Base-by-base conservation (phyloP, 306 rosid species). In the Begonia masoniana region DNA sequence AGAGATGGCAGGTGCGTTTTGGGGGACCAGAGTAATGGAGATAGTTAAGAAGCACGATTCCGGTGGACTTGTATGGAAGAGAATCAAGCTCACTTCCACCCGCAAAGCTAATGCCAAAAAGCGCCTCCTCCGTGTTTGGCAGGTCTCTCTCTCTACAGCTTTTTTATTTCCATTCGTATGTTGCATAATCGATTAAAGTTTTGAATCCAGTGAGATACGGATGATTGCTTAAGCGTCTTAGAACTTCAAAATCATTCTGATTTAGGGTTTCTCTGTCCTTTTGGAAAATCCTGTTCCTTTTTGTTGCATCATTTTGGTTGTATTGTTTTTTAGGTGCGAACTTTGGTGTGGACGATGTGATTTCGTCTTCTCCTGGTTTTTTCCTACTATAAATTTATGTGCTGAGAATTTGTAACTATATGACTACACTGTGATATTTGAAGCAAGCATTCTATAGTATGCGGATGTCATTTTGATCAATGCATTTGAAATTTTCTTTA, bases 71-170 rank as follows among this genome's bases (percentile, higher is more conserved):
- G 65, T 89, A 14, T 85, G 97, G 97, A 89, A 89, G 85, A 75
- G 94, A 62, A 83, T 50, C 16, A 50, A 50, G 24, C 53, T 50
- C 10, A 50, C 53, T 17, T 5, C 53, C 53, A 50, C 53, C 16
- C 53, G 53, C 23, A 50, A 50, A 50, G 53, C 53, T 50, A 50
- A 50, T 10, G 53, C 53, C 23, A 50, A 50, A 78, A 91, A 91
- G 67, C 94, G 97, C 52, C 92, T 91, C 55, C 84, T 62, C 53
- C 91, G 97, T 7, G 94, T 86, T 52, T 91, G 97, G 97, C 97
- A 91, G 94, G 97, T 78, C 3, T 6, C 56, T 24, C 49, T 11
- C 49, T n/a, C 49, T 45, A 5, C n/a, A 45, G 39, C 39, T 31
- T 31, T 31, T 5, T 31, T 31, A 7, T 31, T 31, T 31, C 49